These are phyloP conservation scores for Neurospora terricola DNA, from an alignment of 495 filamentous ascomycete species.

Conservation along the genomic window DNA sequence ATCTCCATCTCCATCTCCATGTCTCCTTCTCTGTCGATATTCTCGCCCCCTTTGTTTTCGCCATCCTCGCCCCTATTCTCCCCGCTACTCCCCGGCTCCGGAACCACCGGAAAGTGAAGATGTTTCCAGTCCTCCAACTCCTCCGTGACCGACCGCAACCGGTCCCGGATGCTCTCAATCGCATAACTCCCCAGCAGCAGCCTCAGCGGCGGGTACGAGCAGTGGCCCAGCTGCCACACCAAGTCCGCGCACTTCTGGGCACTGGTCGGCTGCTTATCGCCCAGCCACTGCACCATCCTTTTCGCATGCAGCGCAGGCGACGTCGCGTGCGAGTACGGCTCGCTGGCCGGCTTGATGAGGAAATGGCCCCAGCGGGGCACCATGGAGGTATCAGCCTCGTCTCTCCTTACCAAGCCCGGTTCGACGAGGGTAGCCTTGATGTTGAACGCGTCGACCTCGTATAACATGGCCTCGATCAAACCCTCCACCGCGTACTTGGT, in stretches of 20 bases:
- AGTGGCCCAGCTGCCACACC: slow-evolving; percentile 93
- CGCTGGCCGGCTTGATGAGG: slow-evolving; percentile 72
- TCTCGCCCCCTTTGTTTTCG: neutral
- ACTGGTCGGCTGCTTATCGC: slow-evolving; percentile 82
- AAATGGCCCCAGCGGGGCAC: slow-evolving; percentile 84
- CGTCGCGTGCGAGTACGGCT: slow-evolving; percentile 65
- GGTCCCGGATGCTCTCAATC: slow-evolving; percentile 87
- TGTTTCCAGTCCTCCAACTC: slow-evolving; percentile 91
- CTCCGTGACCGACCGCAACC: slow-evolving; percentile 81
- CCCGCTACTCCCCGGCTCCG: slow-evolving; percentile 9
- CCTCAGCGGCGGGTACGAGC: slow-evolving; percentile 76
- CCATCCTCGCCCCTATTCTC: neutral
- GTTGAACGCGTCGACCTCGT: slow-evolving; percentile 85
- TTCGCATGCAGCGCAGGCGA: slow-evolving; percentile 82
- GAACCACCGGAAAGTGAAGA: slow-evolving; percentile 48
- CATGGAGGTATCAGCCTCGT: slow-evolving; percentile 43
- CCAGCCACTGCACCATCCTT: slow-evolving; percentile 91
- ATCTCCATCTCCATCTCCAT: neutral
- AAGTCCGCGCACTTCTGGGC: slow-evolving; percentile 91
- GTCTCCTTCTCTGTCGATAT: neutral
- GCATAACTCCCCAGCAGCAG: slow-evolving; percentile 85
- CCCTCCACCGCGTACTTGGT: slow-evolving; percentile 96
- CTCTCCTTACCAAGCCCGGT: slow-evolving; percentile 75
- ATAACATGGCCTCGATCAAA: slow-evolving; percentile 88
- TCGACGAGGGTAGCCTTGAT: slow-evolving; percentile 89